These are phyloP conservation scores for Coemansia asiatica DNA, from an alignment of 192 early-diverging fungal genomes.

Conservation along the genomic window DNA sequence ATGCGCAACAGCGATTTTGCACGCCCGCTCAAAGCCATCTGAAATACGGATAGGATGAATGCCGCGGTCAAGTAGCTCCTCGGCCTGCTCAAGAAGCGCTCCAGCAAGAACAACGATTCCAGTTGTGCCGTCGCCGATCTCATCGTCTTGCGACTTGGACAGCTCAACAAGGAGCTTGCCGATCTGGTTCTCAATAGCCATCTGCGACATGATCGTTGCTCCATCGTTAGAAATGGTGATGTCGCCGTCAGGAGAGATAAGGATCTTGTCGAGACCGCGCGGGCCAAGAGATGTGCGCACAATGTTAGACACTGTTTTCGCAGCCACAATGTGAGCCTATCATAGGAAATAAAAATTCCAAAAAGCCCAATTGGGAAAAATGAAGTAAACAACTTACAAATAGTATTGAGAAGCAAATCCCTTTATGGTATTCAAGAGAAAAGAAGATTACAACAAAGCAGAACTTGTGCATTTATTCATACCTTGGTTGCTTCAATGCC, in stretches of 20 bases:
- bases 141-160: slow-evolving; percentile 98
- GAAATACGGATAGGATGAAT: slow-evolving; percentile 99
- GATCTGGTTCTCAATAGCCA: slow-evolving; percentile 99
- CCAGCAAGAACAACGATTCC: slow-evolving; percentile 99
- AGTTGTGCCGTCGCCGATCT: slow-evolving; percentile 99
- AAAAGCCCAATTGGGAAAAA: no score
- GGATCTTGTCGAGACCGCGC: slow-evolving; percentile 98
- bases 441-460: not conserved
- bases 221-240: slow-evolving; percentile 99
- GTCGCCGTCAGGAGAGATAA: slow-evolving; percentile 99
- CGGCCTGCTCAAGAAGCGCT: slow-evolving; percentile 94
- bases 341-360: no score
- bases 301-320: slow-evolving; percentile 95
- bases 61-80: slow-evolving; percentile 89
- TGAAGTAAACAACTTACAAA: no score
- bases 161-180: slow-evolving; percentile 97
- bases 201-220: slow-evolving; percentile 95
- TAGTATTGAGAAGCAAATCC: no score
- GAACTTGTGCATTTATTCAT: no score
- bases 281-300: slow-evolving; percentile 98
- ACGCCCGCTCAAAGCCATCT: slow-evolving; percentile 97
- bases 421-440: not conserved
- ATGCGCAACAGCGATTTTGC: slow-evolving; percentile 88
- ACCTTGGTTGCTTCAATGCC: slow-evolving; percentile 97
- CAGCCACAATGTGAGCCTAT: slow-evolving; percentile 97